Evolutionary conservation across 2,329 filamentous ascomycete species (phyloP).

Genomic region (Apiospora koreana): DNA sequence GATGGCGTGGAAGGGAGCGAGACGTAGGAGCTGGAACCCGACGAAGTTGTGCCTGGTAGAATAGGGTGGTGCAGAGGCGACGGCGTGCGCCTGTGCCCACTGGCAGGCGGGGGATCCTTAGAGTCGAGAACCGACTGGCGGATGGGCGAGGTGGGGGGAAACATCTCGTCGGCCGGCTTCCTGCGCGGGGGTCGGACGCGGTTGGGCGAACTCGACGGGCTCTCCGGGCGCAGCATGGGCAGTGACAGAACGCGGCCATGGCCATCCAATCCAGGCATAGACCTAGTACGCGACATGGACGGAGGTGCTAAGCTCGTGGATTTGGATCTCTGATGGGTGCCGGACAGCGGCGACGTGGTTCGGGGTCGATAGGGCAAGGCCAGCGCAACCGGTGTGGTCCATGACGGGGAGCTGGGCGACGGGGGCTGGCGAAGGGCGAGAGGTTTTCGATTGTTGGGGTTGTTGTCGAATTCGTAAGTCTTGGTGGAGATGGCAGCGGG

Average conservation of each 20-base stretch:
- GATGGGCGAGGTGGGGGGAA: slow-evolving; percentile 56
- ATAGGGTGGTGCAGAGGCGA: slow-evolving; percentile 54
- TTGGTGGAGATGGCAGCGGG: slow-evolving; percentile 34
- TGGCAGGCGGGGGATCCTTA: not conserved
- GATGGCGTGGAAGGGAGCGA: slow-evolving; percentile 50
- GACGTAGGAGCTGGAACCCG: slow-evolving; percentile 26
- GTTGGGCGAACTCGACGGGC: slow-evolving; percentile 55
- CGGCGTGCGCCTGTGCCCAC: slow-evolving; percentile 48
- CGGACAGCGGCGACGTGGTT: slow-evolving; percentile 62
- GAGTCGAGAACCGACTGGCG: slow-evolving; percentile 55
- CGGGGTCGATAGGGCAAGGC: slow-evolving; percentile 60
- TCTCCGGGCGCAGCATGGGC: slow-evolving; percentile 54
- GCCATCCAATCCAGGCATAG: slow-evolving; percentile 63
- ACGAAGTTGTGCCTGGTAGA: slow-evolving; percentile 26
- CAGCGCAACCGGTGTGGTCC: slow-evolving; percentile 40
- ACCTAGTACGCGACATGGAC: slow-evolving; percentile 64
- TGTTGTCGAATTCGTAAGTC: slow-evolving; percentile 12
- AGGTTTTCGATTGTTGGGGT: slow-evolving; percentile 43
- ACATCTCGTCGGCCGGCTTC: slow-evolving; percentile 61
- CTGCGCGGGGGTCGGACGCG: slow-evolving; percentile 50
- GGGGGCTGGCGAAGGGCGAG: slow-evolving; percentile 55
- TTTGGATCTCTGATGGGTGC: slow-evolving; percentile 57
- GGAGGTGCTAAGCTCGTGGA: slow-evolving; percentile 56
- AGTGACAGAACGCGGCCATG: slow-evolving; percentile 59
- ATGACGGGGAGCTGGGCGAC: slow-evolving; percentile 50